These are phyloP conservation scores for Liriodendron chinense DNA, from an alignment of 164 flowering plant genomes.

Conservation along the genomic window DNA sequence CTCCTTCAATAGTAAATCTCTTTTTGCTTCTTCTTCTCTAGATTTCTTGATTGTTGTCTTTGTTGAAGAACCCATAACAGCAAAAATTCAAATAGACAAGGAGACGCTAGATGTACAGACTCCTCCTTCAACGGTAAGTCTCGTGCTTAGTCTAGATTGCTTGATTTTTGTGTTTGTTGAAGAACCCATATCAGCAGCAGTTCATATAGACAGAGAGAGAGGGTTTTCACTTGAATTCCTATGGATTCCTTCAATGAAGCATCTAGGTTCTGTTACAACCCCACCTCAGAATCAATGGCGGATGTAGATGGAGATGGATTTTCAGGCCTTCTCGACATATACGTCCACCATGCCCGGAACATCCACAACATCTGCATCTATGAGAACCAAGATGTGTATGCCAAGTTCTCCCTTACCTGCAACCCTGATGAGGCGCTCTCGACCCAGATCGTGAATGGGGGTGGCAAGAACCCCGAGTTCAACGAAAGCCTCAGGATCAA, in stretches of 20 bases:
- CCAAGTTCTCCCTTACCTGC: conserved; percentile 81
- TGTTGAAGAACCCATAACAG: no score
- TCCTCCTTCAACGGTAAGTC: no score
- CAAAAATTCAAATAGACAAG: no score
- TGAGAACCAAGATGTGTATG: conserved; percentile 94
- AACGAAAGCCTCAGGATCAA: conserved; percentile 54
- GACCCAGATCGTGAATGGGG: conserved; percentile 60
- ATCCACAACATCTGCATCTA: conserved; percentile 96
- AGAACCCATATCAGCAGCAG: background rate
- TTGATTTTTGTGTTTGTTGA: background rate
- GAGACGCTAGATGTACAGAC: no score
- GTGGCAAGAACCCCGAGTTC: conserved; percentile 89
- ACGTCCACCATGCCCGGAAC: conserved; percentile 82
- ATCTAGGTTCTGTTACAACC: conserved; percentile 39
- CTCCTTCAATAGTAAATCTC: no score
- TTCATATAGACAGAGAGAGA: background rate
- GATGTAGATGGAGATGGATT: conserved; percentile 38
- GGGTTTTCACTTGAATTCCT: background rate
- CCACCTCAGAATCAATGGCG: conserved; percentile 24
- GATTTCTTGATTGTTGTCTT: no score
- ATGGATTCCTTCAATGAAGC: conserved; percentile 51
- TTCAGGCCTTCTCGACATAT: conserved; percentile 61
- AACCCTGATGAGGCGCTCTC: conserved; percentile 68
- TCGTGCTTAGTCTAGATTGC: background rate
- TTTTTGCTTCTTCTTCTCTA: background rate